Evolutionary conservation across 345 rosid genomes (phyloP), one percentile per base, ranked within the genome.

Genomic region (Lepidium sativum): DNA sequence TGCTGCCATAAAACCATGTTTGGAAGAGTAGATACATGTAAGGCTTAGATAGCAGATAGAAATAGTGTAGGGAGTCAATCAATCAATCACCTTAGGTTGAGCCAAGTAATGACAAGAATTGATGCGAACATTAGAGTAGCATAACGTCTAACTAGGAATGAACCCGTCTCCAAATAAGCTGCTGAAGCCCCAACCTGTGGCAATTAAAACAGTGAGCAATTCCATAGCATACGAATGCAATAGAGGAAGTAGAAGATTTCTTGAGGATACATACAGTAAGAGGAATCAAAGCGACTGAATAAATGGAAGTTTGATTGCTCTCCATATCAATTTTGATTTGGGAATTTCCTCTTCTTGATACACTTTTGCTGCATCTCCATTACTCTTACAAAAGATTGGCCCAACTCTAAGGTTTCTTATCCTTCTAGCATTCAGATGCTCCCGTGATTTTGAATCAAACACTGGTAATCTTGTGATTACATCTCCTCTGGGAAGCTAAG

Each of bases 271-370:
- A 80, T 77, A 89, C 98, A 0, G 91, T 85, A 14, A 89, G 86
- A 75, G 96, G 98, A 83, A 89, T 63, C 61, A 89, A 77, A 63
- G 95, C 98, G 29, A 92, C 94, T 25, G 87, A 85, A 73, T 87
- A 92, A 63, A 89, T 81, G 5, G 95, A 56, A 92, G 72, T 71
- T 92, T 89, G 56, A 87, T 54, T 67, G 98, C 95, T 67, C 98
- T 87, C 98, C 97, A 92, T 75, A 92, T 84, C 81, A 89, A 57
- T 49, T 80, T 78, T 37, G 71, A 80, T 68, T 59, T 80, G 3
- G 86, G 32, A 60, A 80, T 80, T 49, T 79, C 77, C 52, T 78
- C 86, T 64, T 76, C 80, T 25, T 68, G 74, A 15, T 69, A 23
- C 10, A 31, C 7, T 49, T 60, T 54, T 37, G 32, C 27, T 47